A percentile compares a stretch with the other conserved stretches of the same genome.
phyloP scores from a whole-genome alignment of 768 basidiomycete genomes.

The Termitomyces sp. region DNA sequence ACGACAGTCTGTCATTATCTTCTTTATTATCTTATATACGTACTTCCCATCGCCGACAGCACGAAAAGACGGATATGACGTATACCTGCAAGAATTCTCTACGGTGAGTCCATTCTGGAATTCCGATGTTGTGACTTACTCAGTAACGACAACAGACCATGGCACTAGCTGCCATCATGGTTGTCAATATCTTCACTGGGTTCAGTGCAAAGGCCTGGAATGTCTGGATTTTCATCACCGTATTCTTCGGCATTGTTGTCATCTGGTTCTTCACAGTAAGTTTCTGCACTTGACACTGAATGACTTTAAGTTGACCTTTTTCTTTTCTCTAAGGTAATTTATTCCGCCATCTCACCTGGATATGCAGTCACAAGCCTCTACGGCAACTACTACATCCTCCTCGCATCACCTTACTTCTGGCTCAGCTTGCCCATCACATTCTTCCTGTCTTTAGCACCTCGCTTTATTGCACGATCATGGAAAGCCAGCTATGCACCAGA shows the following conservation, averaged over 20 bases:
- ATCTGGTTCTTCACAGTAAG: constrained; percentile 75
- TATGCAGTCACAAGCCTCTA: constrained; percentile 64
- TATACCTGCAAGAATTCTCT: constrained; percentile 73
- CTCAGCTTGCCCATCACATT: constrained; percentile 68
- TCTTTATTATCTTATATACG: constrained; percentile 77
- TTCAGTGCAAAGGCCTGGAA: constrained; percentile 86
- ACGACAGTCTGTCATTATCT: constrained; percentile 74
- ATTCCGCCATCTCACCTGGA: constrained; percentile 70
- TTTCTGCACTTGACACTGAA: constrained; percentile 4
- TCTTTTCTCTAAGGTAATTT: constrained; percentile 63
- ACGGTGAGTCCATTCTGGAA: constrained; percentile 49
- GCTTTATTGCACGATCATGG: constrained; percentile 69
- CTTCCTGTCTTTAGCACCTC: constrained; percentile 68
- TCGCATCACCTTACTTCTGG: constrained; percentile 86
- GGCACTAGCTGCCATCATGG: constrained; percentile 73
- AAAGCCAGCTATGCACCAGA: constrained; percentile 63
- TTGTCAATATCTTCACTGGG: constrained; percentile 82
- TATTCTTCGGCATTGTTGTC: constrained; percentile 75
- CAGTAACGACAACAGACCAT: constrained; percentile 51
- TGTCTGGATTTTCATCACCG: constrained; percentile 79
- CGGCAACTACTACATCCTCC: constrained; percentile 72
- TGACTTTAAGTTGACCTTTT: background rate
- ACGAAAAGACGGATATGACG: constrained; percentile 74
- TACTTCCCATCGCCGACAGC: constrained; percentile 66
- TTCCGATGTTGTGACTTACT: background rate